Evolutionary conservation across 1,284 basidiomycete species (phyloP).

Genomic region (Marasmius tenuissimus): DNA sequence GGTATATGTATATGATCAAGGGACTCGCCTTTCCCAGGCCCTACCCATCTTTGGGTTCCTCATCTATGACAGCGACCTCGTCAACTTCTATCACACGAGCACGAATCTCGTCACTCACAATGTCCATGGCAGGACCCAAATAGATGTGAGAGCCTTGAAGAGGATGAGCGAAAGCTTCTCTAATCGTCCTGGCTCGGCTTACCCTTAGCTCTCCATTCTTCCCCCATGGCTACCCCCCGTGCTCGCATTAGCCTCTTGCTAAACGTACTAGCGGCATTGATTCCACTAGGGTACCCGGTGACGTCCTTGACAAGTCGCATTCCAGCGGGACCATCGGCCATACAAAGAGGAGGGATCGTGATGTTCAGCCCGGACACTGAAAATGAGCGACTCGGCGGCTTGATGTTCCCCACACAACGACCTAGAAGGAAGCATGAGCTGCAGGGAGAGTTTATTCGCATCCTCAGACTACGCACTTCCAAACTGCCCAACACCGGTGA

Average conservation of each 20-base stretch:
- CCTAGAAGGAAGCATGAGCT: slow-evolving; percentile 26
- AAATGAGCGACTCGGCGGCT: slow-evolving; percentile 36
- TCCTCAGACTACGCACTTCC: slow-evolving; percentile 29
- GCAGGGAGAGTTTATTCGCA: no score
- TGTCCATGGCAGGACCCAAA: slow-evolving; percentile 14
- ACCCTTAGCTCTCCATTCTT: slow-evolving; percentile 76
- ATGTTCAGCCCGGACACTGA: slow-evolving; percentile 20
- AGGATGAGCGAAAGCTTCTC: neutral
- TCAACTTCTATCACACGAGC: neutral
- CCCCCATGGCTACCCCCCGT: slow-evolving; percentile 69
- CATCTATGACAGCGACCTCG: slow-evolving; percentile 10
- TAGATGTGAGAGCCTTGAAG: slow-evolving; percentile 19
- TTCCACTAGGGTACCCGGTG: slow-evolving; percentile 53
- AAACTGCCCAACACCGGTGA: slow-evolving; percentile 48
- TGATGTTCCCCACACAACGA: slow-evolving; percentile 63
- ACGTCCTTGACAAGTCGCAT: slow-evolving; percentile 51
- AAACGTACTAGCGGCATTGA: slow-evolving; percentile 58
- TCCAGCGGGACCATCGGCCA: slow-evolving; percentile 60
- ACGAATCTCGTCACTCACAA: slow-evolving; percentile 28
- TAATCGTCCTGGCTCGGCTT: slow-evolving; percentile 13
- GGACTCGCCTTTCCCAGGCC: slow-evolving; percentile 43
- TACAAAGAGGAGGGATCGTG: slow-evolving; percentile 43
- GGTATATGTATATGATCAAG: neutral
- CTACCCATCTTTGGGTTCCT: slow-evolving; percentile 42
- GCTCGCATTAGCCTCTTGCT: slow-evolving; percentile 53